A percentile compares a stretch with the other conserved stretches of the same genome.
These are phyloP conservation scores for Tricholomella constricta DNA, from an alignment of 768 basidiomycete species.

Conservation along the genomic window DNA sequence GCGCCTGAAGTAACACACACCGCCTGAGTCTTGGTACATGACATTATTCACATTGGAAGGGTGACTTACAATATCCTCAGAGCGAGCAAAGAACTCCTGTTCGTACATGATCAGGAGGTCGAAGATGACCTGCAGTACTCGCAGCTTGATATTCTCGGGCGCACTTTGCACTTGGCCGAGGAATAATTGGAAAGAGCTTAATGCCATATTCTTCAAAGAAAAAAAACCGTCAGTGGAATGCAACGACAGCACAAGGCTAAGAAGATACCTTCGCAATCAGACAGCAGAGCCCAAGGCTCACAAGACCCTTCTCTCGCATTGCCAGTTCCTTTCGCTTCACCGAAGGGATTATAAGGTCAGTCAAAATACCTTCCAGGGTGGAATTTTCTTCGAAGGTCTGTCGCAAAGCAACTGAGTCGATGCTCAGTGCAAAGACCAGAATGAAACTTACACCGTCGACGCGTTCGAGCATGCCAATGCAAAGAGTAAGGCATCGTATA, in stretches of 20 bases:
- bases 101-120: conserved; percentile 93
- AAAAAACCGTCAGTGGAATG: neutral
- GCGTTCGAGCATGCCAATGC: conserved; percentile 86
- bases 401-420: conserved; percentile 35
- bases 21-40: neutral
- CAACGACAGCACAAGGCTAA: neutral
- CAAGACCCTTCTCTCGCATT: conserved; percentile 78
- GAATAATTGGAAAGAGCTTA: conserved; percentile 80
- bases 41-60: neutral
- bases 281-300: conserved; percentile 81
- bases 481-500: conserved; percentile 78
- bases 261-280: conserved; percentile 71
- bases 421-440: neutral
- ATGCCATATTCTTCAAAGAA: conserved; percentile 57
- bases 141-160: conserved; percentile 74
- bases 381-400: conserved; percentile 78
- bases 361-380: conserved; percentile 77
- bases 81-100: conserved; percentile 64
- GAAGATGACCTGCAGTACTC: conserved; percentile 84
- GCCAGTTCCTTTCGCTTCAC: conserved; percentile 85
- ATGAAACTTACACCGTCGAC: conserved; percentile 76
- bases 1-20: conserved; percentile 27
- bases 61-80: conserved; percentile 42
- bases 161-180: conserved; percentile 76
- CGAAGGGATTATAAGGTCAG: conserved; percentile 87